A percentile compares a stretch with the other conserved stretches of the same genome.
Evolutionary conservation across 106 monocot genomes (phyloP).

Genomic region (Allium fistulosum): DNA sequence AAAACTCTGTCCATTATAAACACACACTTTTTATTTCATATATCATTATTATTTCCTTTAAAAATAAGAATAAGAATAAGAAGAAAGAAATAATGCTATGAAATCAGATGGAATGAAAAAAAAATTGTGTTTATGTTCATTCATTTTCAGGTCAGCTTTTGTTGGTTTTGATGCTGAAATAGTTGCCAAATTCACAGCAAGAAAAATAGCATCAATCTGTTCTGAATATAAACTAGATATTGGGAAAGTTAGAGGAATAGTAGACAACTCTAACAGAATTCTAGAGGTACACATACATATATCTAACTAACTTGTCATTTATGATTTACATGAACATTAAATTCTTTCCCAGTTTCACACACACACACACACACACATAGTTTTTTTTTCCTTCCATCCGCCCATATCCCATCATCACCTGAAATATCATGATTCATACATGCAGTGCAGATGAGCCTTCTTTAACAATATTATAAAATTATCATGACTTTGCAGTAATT

Average conservation of each 20-base stretch:
- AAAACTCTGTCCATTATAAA: background rate
- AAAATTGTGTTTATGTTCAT: background rate
- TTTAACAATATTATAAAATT: too few species aligned
- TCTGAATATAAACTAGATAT: slow-evolving; percentile 37
- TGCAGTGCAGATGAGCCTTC: too few species aligned
- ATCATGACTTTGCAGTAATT: too few species aligned
- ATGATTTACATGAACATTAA: background rate
- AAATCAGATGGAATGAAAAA: background rate
- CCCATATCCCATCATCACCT: too few species aligned
- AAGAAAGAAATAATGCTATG: too few species aligned
- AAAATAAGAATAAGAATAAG: background rate
- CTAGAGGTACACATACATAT: slow-evolving; percentile 35
- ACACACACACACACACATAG: too few species aligned
- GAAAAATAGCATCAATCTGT: slow-evolving; percentile 32
- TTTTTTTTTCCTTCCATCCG: too few species aligned
- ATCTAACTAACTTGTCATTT: slow-evolving; percentile 1
- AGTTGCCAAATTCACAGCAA: slow-evolving; percentile 50
- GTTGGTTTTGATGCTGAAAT: slow-evolving; percentile 50
- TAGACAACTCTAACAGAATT: slow-evolving; percentile 57
- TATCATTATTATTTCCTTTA: background rate
- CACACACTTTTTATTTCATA: background rate
- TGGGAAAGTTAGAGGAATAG: slow-evolving; percentile 39
- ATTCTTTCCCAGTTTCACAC: too few species aligned
- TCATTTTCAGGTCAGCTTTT: slow-evolving; percentile 44
- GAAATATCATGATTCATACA: too few species aligned